Evolutionary conservation across 306 rosid species (phyloP).

Genomic region (Corylus avellana): DNA sequence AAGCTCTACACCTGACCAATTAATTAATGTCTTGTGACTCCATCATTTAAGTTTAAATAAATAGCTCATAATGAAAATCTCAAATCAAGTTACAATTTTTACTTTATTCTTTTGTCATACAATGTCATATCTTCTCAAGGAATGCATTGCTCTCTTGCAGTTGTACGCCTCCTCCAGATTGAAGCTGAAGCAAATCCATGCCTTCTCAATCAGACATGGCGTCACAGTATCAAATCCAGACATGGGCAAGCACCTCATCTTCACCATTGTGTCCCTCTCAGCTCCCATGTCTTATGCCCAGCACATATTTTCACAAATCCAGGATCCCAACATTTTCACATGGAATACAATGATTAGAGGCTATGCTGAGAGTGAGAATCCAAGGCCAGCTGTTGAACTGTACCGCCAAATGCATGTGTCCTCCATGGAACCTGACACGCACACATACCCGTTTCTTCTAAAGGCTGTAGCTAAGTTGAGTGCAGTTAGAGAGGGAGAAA

Average conservation of each 20-base stretch:
- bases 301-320: slow-evolving; percentile 28
- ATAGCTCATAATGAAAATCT: too few species aligned
- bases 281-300: slow-evolving; percentile 54
- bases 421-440: slow-evolving; percentile 49
- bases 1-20: too few species aligned
- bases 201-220: slow-evolving; percentile 50
- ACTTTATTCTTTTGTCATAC: too few species aligned
- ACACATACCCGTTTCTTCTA: slow-evolving; percentile 60
- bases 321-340: slow-evolving; percentile 44
- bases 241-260: slow-evolving; percentile 53
- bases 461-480: slow-evolving; percentile 50
- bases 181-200: slow-evolving; percentile 54
- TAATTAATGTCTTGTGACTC: too few species aligned
- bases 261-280: slow-evolving; percentile 48
- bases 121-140: slow-evolving; percentile 27
- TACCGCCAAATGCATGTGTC: slow-evolving; percentile 37
- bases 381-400: slow-evolving; percentile 32
- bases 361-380: slow-evolving; percentile 40
- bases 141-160: slow-evolving; percentile 53
- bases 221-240: slow-evolving; percentile 46
- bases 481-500: slow-evolving; percentile 47
- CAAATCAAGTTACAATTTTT: too few species aligned
- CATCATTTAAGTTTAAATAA: too few species aligned
- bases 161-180: slow-evolving; percentile 43
- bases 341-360: slow-evolving; percentile 64